Base-by-base conservation (phyloP, 108 stramenopile species). In the Skeletonema menzelii region DNA sequence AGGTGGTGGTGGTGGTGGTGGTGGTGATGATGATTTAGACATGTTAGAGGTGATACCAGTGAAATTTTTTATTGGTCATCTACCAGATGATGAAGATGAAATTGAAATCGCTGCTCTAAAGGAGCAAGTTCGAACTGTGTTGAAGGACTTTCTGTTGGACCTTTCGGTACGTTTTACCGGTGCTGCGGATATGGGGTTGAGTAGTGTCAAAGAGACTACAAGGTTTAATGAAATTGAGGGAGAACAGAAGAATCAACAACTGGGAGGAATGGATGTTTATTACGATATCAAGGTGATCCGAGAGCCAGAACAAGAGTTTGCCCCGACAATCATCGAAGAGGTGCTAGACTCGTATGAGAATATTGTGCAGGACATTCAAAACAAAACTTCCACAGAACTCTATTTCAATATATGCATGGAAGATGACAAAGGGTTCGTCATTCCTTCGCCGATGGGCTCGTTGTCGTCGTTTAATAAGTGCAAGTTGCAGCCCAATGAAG, bases 21-120 rank as follows among this genome's bases (percentile, higher is more conserved):
- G 8, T 37, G 35, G 7, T 35, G 1, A 1, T 6, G 34, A 37
- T 37, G 35, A 37, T 37, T 37, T 37, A 17, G 10, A 10, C n/a
- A 47, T 19, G 46, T 68, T 68, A 22, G 75, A 67, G 38, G 38
- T 35, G 8, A 26, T 76, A 20, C 67, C 75, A n/a, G 19, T 76
- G 0, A 37, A 61, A 40, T 68, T 76, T 42, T 20, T 8, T 0
- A 57, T 76, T 17, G 27, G 47, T 5, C 38, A 67, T 17, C 26
- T 76, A 34, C 61, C 75, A 26, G 75, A 76, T 68, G 67, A 76
- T 63, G 35, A 67, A 26, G 75, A 76, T 68, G 67, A 76, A 56
- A 26, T 63, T 19, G 58, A 63, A 5, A 63, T 67, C 24, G 31
- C 60, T n/a, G 26, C 63, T 8, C 44, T 76, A 0, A 68, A 63